phyloP scores from a whole-genome alignment of 2,329 filamentous ascomycete genomes.

The Ceratocystis alfenasii region DNA sequence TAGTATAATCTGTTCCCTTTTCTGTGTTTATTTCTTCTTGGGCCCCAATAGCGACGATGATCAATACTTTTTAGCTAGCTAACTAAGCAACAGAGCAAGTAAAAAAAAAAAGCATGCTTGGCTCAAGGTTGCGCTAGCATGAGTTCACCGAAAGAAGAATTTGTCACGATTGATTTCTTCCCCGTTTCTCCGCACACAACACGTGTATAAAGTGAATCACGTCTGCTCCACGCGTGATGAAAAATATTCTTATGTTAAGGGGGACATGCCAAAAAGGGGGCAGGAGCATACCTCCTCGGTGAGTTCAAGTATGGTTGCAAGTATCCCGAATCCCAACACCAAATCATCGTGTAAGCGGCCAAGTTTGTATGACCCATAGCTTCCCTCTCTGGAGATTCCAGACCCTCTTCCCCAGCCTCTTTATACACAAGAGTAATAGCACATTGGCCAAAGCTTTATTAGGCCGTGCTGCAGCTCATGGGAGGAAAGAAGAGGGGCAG shows the following conservation, averaged over 20 bases:
- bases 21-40: too few relatives aligned
- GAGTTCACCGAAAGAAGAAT: too few relatives aligned
- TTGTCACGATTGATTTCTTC: neutral
- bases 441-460: constrained; percentile 6
- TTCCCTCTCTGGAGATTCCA: neutral
- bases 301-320: neutral
- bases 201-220: neutral
- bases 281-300: neutral
- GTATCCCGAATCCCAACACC: neutral
- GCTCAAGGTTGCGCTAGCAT: too few relatives aligned
- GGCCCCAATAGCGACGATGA: too few relatives aligned
- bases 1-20: too few relatives aligned
- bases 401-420: constrained; percentile 9
- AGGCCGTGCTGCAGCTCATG: neutral
- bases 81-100: too few relatives aligned
- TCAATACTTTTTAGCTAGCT: too few relatives aligned
- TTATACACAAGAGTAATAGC: neutral
- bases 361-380: neutral
- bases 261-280: neutral
- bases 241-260: neutral
- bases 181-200: neutral
- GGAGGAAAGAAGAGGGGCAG: neutral
- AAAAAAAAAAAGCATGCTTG: too few relatives aligned
- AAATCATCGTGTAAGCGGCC: neutral
- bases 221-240: neutral